phyloP scores from a whole-genome alignment of 2,329 filamentous ascomycete genomes.

The Pseudogymnoascus sp. region DNA sequence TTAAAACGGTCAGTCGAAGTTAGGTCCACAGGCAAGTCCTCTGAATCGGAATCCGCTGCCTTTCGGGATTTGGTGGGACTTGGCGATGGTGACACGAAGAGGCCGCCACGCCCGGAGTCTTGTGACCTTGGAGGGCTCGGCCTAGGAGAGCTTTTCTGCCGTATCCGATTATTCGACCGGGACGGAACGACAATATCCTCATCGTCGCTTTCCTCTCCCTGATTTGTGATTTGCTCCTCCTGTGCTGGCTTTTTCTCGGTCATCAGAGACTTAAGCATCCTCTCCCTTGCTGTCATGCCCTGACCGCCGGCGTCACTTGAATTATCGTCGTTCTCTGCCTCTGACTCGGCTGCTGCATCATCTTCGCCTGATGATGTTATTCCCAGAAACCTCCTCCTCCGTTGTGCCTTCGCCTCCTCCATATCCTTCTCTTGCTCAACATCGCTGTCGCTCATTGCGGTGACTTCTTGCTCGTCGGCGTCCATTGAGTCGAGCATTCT shows the following conservation, averaged over 20 bases:
- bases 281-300: background rate
- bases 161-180: constrained; percentile 33
- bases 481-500: constrained; percentile 3
- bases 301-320: background rate
- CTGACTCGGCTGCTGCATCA: background rate
- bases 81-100: constrained; percentile 12
- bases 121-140: constrained; percentile 21
- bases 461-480: background rate
- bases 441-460: background rate
- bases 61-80: constrained; percentile 11
- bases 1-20: constrained; percentile 47
- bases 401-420: background rate
- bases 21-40: constrained; percentile 19
- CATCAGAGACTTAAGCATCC: constrained; percentile 4
- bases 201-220: constrained; percentile 27
- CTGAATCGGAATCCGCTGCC: constrained; percentile 17
- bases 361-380: constrained; percentile 7
- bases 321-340: background rate
- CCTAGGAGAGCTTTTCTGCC: constrained; percentile 41
- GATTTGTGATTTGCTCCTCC: constrained; percentile 2
- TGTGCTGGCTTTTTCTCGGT: background rate
- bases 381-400: background rate
- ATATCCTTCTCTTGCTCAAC: background rate
- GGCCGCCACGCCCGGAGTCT: background rate
- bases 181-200: constrained; percentile 36